Evolutionary conservation across 2,329 filamentous ascomycete species (phyloP).

Genomic region (Fusarium illudens): DNA sequence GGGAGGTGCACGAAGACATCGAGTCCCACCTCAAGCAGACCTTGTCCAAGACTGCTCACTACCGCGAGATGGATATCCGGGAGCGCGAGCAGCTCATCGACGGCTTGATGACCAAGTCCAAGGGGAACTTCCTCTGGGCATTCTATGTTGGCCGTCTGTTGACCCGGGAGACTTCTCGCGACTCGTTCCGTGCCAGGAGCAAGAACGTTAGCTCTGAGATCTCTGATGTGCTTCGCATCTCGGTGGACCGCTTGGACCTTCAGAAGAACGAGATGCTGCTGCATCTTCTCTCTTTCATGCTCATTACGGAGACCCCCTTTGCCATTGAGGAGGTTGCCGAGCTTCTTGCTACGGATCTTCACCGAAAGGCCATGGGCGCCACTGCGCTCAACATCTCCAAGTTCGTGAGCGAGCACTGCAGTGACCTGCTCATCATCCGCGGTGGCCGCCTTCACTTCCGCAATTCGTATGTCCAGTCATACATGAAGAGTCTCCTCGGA

Average conservation of each 20-base stretch:
- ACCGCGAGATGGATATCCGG: constrained; percentile 36
- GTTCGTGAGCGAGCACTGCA: constrained; percentile 30
- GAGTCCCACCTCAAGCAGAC: constrained; percentile 34
- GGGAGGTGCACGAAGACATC: constrained; percentile 48
- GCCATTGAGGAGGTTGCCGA: constrained; percentile 45
- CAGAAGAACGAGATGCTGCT: constrained; percentile 27
- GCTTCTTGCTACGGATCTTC: constrained; percentile 44
- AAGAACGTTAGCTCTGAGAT: constrained; percentile 24
- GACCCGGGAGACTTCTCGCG: constrained; percentile 34
- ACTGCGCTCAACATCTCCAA: constrained; percentile 23
- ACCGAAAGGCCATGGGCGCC: constrained; percentile 11
- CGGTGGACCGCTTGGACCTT: constrained; percentile 18
- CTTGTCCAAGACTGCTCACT: constrained; percentile 24
- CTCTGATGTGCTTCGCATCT: constrained; percentile 15
- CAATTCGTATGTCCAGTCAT: constrained; percentile 45
- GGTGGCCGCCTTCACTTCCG: constrained; percentile 49
- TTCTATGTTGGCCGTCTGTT: constrained; percentile 46
- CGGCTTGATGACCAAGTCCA: constrained; percentile 45
- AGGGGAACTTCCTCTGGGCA: constrained; percentile 50
- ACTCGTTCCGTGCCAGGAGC: constrained; percentile 6
- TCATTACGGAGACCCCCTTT: constrained; percentile 46
- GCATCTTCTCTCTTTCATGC: constrained; percentile 47
- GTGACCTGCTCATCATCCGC: constrained; percentile 45
- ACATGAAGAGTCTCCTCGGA: constrained; percentile 46
- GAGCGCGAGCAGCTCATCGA: constrained; percentile 42